These are phyloP conservation scores for Calophaca sinica DNA, from an alignment of 306 rosid species.

Conservation along the genomic window DNA sequence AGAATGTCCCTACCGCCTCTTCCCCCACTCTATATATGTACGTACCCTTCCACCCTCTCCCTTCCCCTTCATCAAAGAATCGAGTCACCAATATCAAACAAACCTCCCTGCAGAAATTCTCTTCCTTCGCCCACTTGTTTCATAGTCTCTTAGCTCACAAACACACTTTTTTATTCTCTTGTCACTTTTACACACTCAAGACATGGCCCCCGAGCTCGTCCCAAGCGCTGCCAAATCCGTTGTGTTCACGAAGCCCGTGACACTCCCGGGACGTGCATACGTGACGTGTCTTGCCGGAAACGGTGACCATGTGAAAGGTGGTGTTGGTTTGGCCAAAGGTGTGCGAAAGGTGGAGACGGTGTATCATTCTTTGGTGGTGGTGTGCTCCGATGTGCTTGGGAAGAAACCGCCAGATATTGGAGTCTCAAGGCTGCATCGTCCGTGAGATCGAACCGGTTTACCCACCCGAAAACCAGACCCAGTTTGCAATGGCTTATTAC, in stretches of 20 bases:
- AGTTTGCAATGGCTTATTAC: constrained; percentile 77
- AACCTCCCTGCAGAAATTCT: too few species aligned
- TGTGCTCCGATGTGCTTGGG: too few species aligned
- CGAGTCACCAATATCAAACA: too few species aligned
- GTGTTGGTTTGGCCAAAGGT: constrained; percentile 69
- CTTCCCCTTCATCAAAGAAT: too few species aligned
- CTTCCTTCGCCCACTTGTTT: too few species aligned
- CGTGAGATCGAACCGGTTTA: constrained; percentile 69
- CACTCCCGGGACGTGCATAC: constrained; percentile 49
- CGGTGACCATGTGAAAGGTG: constrained; percentile 72
- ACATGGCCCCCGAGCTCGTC: constrained; percentile 63
- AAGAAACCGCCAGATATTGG: constrained; percentile 63
- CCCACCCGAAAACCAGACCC: constrained; percentile 68
- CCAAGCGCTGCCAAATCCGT: constrained; percentile 34
- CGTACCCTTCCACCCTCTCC: too few species aligned
- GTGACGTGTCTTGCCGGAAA: constrained; percentile 71
- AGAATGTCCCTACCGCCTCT: too few species aligned
- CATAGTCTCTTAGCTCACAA: too few species aligned
- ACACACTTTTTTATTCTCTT: background rate
- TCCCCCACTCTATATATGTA: too few species aligned
- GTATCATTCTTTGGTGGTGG: too few species aligned
- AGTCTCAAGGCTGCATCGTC: constrained; percentile 65
- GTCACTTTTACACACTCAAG: background rate
- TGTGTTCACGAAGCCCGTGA: constrained; percentile 22
- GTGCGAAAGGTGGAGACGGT: constrained; percentile 55